These are phyloP conservation scores for Euclidium syriacum DNA, from an alignment of 345 rosid species.

Conservation along the genomic window DNA sequence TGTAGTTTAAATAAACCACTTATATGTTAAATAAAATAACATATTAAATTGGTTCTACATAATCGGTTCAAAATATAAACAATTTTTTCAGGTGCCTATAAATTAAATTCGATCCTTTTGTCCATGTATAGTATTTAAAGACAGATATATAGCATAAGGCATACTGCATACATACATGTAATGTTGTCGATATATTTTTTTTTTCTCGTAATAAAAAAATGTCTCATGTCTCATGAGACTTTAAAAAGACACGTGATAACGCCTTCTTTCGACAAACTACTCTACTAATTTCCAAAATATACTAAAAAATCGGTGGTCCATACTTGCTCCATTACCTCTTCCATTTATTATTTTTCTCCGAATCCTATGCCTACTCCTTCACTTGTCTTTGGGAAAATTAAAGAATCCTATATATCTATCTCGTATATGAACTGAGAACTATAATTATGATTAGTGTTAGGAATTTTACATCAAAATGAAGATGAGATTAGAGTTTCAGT, in stretches of 20 bases:
- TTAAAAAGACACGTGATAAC: conserved; percentile 9
- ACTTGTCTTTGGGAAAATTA: neutral
- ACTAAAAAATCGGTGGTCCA: conserved; percentile 17
- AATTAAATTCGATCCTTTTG: neutral
- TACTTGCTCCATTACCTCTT: neutral
- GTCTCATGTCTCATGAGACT: conserved; percentile 1
- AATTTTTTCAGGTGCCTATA: conserved; percentile 1
- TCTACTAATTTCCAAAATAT: conserved; percentile 5
- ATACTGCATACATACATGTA: neutral
- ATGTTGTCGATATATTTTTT: neutral
- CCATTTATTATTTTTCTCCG: conserved; percentile 16
- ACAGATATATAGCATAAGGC: neutral
- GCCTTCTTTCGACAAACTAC: conserved; percentile 4
- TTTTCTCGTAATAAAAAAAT: neutral
- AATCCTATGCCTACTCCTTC: conserved; percentile 19
- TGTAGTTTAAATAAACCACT: neutral
- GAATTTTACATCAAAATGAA: too few species aligned
- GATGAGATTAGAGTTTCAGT: too few species aligned
- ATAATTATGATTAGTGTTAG: too few species aligned
- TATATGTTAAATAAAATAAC: neutral
- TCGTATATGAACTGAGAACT: conserved; percentile 1
- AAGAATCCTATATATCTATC: neutral
- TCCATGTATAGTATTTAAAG: neutral
- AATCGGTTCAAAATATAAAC: neutral
- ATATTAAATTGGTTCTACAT: neutral